These are phyloP conservation scores for Colletotrichum orbiculare DNA, from an alignment of 2,329 filamentous ascomycete genomes.

Conservation along the genomic window DNA sequence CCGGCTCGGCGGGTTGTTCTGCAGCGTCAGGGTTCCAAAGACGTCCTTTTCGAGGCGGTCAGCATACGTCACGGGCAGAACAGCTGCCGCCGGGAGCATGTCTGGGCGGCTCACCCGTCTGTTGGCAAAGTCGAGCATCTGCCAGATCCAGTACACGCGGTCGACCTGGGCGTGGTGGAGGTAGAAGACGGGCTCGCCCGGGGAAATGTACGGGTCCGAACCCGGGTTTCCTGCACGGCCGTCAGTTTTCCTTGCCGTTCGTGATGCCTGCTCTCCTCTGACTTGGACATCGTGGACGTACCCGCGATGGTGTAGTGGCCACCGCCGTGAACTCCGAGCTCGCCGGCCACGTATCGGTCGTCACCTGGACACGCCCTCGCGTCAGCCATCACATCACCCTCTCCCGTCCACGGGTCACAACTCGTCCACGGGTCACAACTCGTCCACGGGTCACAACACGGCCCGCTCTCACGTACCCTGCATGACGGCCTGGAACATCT, in stretches of 20 bases:
- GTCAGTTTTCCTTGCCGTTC: fast-evolving
- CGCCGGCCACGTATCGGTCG: conserved; percentile 41
- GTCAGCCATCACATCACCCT: conserved; percentile 17
- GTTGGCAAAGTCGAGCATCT: conserved; percentile 53
- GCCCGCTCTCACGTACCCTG: conserved; percentile 41
- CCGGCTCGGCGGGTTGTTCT: conserved; percentile 52
- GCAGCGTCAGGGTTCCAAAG: conserved; percentile 54
- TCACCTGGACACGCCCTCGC: conserved; percentile 52
- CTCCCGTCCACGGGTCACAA: background rate
- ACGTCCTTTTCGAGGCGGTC: conserved; percentile 38
- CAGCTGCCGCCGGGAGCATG: no score
- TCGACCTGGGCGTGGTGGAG: conserved; percentile 59
- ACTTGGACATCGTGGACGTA: background rate
- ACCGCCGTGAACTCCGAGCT: conserved; percentile 51
- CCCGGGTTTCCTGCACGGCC: conserved; percentile 53
- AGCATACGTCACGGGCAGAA: background rate
- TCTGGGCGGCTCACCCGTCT: conserved; percentile 41
- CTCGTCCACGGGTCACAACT: no score
- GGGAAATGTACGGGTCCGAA: conserved; percentile 55
- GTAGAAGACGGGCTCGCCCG: conserved; percentile 58
- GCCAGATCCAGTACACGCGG: conserved; percentile 60
- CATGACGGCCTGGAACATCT: conserved; percentile 49
- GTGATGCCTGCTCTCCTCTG: background rate
- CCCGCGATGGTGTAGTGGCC: conserved; percentile 54
- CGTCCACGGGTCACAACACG: no score